Base-by-base conservation (phyloP, 352 stramenopile genomes). In the Pythium guiyangense region DNA sequence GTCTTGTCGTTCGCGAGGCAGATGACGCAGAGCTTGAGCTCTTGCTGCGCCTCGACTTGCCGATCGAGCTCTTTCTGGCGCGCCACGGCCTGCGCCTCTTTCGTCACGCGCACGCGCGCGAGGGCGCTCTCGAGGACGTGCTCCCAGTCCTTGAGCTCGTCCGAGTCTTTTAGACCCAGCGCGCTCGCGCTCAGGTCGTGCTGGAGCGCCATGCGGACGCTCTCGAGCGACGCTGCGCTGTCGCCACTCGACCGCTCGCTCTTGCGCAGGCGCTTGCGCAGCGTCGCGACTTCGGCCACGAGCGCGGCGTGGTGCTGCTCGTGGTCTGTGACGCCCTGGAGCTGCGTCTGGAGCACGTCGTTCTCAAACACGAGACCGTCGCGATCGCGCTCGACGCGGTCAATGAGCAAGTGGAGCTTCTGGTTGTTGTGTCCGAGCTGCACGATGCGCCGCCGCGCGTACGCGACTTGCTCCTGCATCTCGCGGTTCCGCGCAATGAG, bases 21-120 rank as follows among this genome's bases (percentile, higher is more conserved):
- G 40, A 94, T 87, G 42, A 94, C 85, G 55, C 85, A 94, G 15
- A 92, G 76, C 64, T 93, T 94, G 57, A 91, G 75, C 59, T 94
- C 85, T 29, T 92, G 75, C 47, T 90, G 78, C 35, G 88, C 79
- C 42, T 90, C 83, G 5, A 88, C 70, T 49, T 91, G 80, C 4
- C 82, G 74, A 39, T 90, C 85, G 10, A 94, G 62, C 34, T 77
- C 79, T 59, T 90, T 80, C 56, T 92, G 80, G 55, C 89, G 66
- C 57, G 90, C 83, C 0, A 87, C 22, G 3, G 84, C 84, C 54
- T 86, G 90, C 45, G 90, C 80, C 49, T 94, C 85, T 49, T 84
- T 87, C 15, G 67, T 74, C 10, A 57, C 70, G 12, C 83, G 79
- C 20, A 90, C 77, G 6, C 70, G 73, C 6, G 56, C 67, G 11